Evolutionary conservation across 164 flowering plant genomes (phyloP), one percentile per base, ranked within the genome.

Genomic region (Paratinospora sagittata): DNA sequence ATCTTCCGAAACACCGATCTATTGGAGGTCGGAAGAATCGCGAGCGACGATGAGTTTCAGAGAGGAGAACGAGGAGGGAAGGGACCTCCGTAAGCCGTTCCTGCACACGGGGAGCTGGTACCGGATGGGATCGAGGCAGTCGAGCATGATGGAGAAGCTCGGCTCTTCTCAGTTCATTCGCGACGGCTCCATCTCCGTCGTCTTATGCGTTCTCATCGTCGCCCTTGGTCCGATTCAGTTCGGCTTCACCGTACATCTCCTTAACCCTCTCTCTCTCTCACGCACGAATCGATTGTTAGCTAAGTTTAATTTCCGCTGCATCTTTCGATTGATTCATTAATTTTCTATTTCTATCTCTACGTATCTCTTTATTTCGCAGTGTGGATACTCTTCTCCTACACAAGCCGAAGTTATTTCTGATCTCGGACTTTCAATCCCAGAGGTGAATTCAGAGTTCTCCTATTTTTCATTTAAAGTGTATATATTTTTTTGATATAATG

Each of bases 201-300:
- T 87, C 41, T 68, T 82, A 21, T 94, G 98, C 74, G 97, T 93
- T 63, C 82, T 86, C 70, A 86, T 94, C 71, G 97, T 89, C 63
- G 92, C 96, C 34, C 70, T 94, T 52, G 96, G 98, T 39, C 97
- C 97, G 0, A 85, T 94, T 77, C 98, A 94, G 68, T 92, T 89
- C 73, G 98, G 98, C 6, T 94, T 89, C 83, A 92, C 97, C 5
- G 97, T 91, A 80, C 33, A 60, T 36, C 26, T 0, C 4, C 21
- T 27, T 30, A 30, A 30, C 34, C 4, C 34, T 30, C 34, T 2
- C 34, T 30, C 21, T 9, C 17, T 55, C 24, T 21, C 9, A 30
- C 3, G 4, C 34, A 30, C 34, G 4, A 30, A 30, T 30, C 34
- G 4, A 30, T 4, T 4, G 34, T 30, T 30, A 2, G 34, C 34